Conservation (phyloP, 805 yeast genomes). For the Alloascoidea africana region DNA sequence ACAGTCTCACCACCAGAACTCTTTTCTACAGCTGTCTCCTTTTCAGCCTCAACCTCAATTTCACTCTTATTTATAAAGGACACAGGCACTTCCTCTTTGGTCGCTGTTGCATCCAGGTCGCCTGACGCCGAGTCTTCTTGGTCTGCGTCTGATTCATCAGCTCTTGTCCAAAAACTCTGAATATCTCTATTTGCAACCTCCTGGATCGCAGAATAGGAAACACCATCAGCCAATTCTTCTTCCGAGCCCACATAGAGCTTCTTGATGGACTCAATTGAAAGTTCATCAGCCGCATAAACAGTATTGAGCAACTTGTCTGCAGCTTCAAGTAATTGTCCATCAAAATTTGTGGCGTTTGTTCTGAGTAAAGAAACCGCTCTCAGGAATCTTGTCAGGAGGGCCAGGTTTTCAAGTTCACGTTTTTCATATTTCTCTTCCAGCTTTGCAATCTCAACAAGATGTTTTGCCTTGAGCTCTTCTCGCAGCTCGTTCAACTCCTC, state of each 20-base stretch:
- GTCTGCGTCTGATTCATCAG: background rate
- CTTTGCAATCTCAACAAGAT: conserved; percentile 4
- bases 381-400: conserved; percentile 14
- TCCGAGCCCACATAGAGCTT: conserved; percentile 14
- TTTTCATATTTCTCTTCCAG: conserved; percentile 7
- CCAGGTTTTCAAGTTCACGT: conserved; percentile 9
- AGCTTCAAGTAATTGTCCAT: conserved; percentile 11
- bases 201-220: conserved; percentile 8
- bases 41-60: background rate
- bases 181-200: background rate
- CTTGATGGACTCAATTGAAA: conserved; percentile 15
- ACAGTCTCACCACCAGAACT: no score
- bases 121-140: background rate
- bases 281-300: conserved; percentile 18
- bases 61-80: background rate
- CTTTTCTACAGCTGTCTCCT: no score
- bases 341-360: conserved; percentile 10
- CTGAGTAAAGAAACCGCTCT: conserved; percentile 19
- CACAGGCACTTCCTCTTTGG: background rate
- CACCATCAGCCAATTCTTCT: conserved; percentile 12
- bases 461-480: background rate
- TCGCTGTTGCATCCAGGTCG: background rate
- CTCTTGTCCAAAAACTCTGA: background rate
- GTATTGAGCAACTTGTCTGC: conserved; percentile 15
- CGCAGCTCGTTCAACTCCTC: conserved; percentile 4